phyloP scores from a whole-genome alignment of 257 asterid species.

The Phtheirospermum japonicum region DNA sequence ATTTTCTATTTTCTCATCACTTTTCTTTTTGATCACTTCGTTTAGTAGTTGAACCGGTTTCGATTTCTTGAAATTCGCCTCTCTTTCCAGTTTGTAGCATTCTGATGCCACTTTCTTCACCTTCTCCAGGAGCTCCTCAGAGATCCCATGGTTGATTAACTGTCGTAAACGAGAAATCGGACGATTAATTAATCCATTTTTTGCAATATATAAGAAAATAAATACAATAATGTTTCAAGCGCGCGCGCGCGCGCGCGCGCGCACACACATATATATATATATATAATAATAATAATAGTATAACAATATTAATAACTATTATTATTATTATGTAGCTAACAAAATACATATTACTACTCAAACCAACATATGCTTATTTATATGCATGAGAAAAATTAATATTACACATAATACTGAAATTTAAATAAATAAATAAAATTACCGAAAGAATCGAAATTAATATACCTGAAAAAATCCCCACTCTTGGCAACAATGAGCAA shows the following conservation, averaged over 20 bases:
- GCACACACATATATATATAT: no score
- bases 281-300: no score
- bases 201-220: no score
- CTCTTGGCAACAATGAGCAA: conserved; percentile 69
- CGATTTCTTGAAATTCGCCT: conserved; percentile 55
- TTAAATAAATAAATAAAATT: neutral
- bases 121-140: conserved; percentile 59
- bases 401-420: neutral
- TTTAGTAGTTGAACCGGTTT: conserved; percentile 42
- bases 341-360: neutral
- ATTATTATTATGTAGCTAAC: neutral
- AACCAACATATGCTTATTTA: conserved; percentile 3
- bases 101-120: conserved; percentile 71
- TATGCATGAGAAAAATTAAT: neutral
- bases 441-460: no score
- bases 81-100: conserved; percentile 57
- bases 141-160: conserved; percentile 79
- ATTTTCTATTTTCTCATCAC: conserved; percentile 42
- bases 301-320: no score
- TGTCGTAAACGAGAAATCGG: conserved; percentile 12
- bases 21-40: conserved; percentile 46
- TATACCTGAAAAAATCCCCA: conserved; percentile 85
- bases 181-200: neutral
- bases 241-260: no score
- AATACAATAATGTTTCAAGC: no score